Conservation (phyloP, 768 basidiomycete species). For the Boletales sp. region DNA sequence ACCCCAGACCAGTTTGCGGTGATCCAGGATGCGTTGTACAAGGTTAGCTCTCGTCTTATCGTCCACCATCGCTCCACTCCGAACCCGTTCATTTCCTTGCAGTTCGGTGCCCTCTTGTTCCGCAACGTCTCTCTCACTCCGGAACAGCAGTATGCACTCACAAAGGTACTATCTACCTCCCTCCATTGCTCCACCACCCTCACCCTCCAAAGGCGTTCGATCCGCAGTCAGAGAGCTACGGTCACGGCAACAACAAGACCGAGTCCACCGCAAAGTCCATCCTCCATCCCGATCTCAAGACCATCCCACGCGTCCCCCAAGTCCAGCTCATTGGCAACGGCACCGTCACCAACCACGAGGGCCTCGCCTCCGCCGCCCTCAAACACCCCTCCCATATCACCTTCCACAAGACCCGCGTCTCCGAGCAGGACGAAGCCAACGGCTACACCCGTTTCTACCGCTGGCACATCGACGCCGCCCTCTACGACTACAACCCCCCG, state of each 20-base stretch:
- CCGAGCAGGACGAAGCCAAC: slow-evolving; percentile 66
- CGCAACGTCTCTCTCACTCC: slow-evolving; percentile 65
- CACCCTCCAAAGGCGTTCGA: slow-evolving; percentile 65
- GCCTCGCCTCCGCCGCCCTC: slow-evolving; percentile 70
- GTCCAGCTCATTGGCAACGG: slow-evolving; percentile 94
- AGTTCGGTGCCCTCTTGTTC: slow-evolving; percentile 78
- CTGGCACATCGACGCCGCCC: slow-evolving; percentile 90
- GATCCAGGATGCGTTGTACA: slow-evolving; percentile 71
- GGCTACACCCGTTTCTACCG: slow-evolving; percentile 86
- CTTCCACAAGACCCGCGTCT: slow-evolving; percentile 81
- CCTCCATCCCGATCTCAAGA: slow-evolving; percentile 87
- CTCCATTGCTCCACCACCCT: background rate
- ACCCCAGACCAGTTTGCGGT: slow-evolving; percentile 60
- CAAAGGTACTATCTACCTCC: slow-evolving; percentile 51
- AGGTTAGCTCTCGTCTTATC: slow-evolving; percentile 39
- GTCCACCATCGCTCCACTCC: background rate
- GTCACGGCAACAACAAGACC: slow-evolving; percentile 89
- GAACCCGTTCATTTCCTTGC: background rate
- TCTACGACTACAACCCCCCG: slow-evolving; percentile 75
- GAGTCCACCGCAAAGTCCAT: slow-evolving; percentile 71
- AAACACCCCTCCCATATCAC: slow-evolving; percentile 85
- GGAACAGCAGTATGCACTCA: slow-evolving; percentile 81
- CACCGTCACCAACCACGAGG: slow-evolving; percentile 74
- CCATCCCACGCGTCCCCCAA: slow-evolving; percentile 82
- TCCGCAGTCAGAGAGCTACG: slow-evolving; percentile 57